Conservation (phyloP, 176 grass and related monocot genomes). For the Luzula sylvatica region DNA sequence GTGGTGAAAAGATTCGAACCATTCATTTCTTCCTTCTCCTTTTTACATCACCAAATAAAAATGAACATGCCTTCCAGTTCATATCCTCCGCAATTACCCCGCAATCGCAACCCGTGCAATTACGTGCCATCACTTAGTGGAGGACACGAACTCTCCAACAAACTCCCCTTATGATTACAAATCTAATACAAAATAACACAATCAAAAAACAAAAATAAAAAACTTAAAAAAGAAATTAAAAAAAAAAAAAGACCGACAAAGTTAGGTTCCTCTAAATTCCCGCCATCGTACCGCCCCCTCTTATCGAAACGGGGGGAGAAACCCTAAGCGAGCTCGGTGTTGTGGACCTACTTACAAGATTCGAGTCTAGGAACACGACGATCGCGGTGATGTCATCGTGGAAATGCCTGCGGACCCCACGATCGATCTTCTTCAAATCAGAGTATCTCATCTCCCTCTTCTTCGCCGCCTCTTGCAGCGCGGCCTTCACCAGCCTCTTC, state of each 20-base stretch:
- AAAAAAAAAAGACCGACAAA: too few species aligned
- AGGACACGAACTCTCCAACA: constrained; percentile 9
- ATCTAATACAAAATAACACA: constrained; percentile 13
- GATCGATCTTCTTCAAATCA: constrained; percentile 30
- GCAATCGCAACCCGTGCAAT: neutral
- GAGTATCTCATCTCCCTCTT: constrained; percentile 47
- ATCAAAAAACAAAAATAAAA: too few species aligned
- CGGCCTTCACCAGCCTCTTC: constrained; percentile 35
- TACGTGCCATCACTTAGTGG: neutral
- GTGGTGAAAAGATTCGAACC: constrained; percentile 15
- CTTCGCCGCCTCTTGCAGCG: constrained; percentile 36
- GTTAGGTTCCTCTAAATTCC: neutral
- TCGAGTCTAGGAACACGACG: constrained; percentile 42
- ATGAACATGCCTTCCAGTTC: constrained; percentile 12
- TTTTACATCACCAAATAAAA: constrained; percentile 21
- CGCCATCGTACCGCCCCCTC: constrained; percentile 12
- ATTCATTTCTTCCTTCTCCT: constrained; percentile 8
- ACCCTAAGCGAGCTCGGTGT: constrained; percentile 14
- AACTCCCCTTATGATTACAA: constrained; percentile 21
- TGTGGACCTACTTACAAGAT: constrained; percentile 13
- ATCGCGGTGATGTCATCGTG: constrained; percentile 44
- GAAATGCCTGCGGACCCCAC: constrained; percentile 31
- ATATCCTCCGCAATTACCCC: constrained; percentile 16
- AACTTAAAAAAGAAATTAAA: too few species aligned
- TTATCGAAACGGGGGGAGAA: constrained; percentile 6